A percentile compares a stretch with the other conserved stretches of the same genome.
Conservation (phyloP, 768 basidiomycete genomes). For the Jaapia argillacea region DNA sequence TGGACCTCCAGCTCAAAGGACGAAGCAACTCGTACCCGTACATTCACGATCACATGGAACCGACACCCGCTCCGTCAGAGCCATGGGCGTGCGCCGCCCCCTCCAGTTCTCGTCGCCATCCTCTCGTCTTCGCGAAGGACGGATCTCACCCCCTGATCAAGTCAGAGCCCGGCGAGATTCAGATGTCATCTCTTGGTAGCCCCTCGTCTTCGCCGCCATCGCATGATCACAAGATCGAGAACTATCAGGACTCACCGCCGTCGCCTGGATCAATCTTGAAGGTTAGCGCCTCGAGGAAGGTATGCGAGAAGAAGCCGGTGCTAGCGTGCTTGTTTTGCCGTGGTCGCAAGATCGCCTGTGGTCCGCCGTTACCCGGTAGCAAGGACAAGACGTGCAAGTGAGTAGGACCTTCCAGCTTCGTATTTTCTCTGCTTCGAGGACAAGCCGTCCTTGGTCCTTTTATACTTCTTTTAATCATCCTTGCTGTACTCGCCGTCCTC, state of each 20-base stretch:
- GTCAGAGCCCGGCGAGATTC: not conserved
- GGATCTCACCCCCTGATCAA: not conserved
- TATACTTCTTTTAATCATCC: not conserved
- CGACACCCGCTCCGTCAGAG: not conserved
- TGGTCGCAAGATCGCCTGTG: constrained; percentile 29
- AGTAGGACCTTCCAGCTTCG: constrained; percentile 8
- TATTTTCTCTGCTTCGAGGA: not conserved
- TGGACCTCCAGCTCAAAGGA: too few species aligned
- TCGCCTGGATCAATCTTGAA: too few species aligned
- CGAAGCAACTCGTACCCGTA: too few species aligned
- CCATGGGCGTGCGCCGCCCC: not conserved
- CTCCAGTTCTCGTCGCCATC: not conserved
- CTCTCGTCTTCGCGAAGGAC: not conserved
- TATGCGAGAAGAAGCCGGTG: constrained; percentile 20
- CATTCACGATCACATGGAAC: not conserved
- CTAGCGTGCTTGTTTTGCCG: constrained; percentile 30
- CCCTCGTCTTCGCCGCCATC: not conserved
- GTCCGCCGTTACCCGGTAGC: constrained; percentile 18
- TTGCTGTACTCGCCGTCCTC: not conserved
- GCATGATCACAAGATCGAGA: too few species aligned
- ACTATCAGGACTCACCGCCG: too few species aligned
- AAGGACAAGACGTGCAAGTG: constrained; percentile 25
- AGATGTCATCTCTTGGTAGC: not conserved
- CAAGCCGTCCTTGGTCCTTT: not conserved
- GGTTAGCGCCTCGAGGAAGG: constrained; percentile 6